Evolutionary conservation across 2,329 filamentous ascomycete genomes (phyloP).

Genomic region (Fusarium nurragi): DNA sequence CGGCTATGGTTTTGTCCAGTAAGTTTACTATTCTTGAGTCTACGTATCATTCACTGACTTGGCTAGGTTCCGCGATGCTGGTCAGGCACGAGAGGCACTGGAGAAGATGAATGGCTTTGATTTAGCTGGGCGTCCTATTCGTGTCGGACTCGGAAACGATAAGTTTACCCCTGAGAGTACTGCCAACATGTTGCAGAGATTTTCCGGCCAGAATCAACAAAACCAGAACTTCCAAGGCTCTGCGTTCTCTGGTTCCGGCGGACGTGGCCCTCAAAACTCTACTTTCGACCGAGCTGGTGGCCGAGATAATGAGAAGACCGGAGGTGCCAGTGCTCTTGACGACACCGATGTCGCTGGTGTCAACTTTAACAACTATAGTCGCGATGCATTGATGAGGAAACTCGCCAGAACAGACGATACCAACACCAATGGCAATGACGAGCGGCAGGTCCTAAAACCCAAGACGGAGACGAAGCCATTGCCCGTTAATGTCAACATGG

Average conservation of each 20-base stretch:
- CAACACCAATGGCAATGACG: constrained; percentile 69
- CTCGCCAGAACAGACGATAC: constrained; percentile 94
- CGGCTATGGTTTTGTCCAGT: constrained; percentile 99
- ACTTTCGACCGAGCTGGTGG: constrained; percentile 92
- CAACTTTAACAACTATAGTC: constrained; percentile 99
- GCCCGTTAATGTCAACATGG: constrained; percentile 88
- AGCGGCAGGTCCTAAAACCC: constrained; percentile 78
- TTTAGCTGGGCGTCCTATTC: constrained; percentile 94
- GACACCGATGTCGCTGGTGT: constrained; percentile 98
- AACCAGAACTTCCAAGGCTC: constrained; percentile 86
- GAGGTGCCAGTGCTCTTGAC: constrained; percentile 92
- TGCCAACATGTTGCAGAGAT: constrained; percentile 89
- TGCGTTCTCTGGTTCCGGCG: constrained; percentile 88
- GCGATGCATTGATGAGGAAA: constrained; percentile 98
- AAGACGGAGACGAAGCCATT: constrained; percentile 82
- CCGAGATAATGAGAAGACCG: constrained; percentile 88
- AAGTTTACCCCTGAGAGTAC: constrained; percentile 99
- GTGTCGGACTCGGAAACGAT: constrained; percentile 99
- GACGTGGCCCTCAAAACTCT: constrained; percentile 83
- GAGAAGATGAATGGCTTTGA: constrained; percentile 99
- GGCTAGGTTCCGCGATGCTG: constrained; percentile 84
- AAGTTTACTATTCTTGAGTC: constrained; percentile 54
- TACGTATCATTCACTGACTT: constrained; percentile 48
- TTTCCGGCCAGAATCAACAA: constrained; percentile 72
- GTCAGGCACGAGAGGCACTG: constrained; percentile 90